Evolutionary conservation across 1,284 basidiomycete species (phyloP), one percentile per base, ranked within the genome.

Genomic region (Testicularia cyperi): DNA sequence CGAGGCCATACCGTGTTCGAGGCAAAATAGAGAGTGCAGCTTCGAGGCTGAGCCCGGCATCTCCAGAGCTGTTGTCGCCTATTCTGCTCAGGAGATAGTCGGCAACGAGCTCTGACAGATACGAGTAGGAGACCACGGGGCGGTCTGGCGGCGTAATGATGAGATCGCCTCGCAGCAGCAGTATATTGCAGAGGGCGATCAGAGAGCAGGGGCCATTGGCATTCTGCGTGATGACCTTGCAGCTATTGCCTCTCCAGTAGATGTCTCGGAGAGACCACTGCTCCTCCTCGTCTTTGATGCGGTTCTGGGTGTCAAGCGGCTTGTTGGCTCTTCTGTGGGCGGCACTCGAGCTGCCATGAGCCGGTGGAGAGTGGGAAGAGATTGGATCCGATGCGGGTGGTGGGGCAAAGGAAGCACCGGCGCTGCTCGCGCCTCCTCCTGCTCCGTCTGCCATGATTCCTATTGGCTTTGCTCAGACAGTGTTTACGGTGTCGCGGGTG

Each of bases 1-100:
- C 52, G 26, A 68, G 46, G 84, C 90, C 88, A 64, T 86, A 85
- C 2, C 76, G 77, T 12, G 90, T 91, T 29, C 83, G 79, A 6
- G 91, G 91, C 80, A 94, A 83, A 53, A 87, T 84, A 0, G 86
- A 85, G 6, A 95, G 80, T 0, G 88, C 89, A 14, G 86, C 84
- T 8, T 86, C 85, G 25, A 90, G 83, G 53, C 87, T 87, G 12
- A 70, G 48, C 1, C 41, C 46, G 0, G 65, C 47, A 6, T 65
- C 40, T 18, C 33, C 45, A n/a, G n/a, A n/a, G n/a, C n/a, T n/a
- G n/a, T n/a, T n/a, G n/a, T n/a, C n/a, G n/a, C n/a, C n/a, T n/a
- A n/a, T n/a, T n/a, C n/a, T n/a, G n/a, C n/a, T 56, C 34, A 94
- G 80, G 35, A 94, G 83, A 72, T 88, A 87, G 65, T 92, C 88